Percentiles rank a stretch among this genome's conserved stretches.
Conservation (phyloP, 2,329 filamentous ascomycete genomes). For the Claviceps quebecensis region DNA sequence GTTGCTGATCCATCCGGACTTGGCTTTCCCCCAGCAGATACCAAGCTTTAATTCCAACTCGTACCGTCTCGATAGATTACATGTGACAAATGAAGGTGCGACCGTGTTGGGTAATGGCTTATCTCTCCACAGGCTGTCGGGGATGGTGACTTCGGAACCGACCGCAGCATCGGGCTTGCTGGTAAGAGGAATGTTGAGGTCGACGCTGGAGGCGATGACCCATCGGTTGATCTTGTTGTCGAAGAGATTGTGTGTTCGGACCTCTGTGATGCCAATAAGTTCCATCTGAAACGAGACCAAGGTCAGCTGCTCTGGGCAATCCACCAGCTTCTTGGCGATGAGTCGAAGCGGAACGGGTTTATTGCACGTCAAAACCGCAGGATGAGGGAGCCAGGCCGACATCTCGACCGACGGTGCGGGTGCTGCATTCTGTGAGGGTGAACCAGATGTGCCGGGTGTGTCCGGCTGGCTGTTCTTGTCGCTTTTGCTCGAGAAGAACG, state of each 20-base stretch:
- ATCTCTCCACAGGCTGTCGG: conserved; percentile 58
- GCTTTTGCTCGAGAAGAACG: conserved; percentile 39
- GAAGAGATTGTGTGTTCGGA: conserved; percentile 62
- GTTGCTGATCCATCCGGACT: conserved; percentile 14
- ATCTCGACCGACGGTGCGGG: conserved; percentile 57
- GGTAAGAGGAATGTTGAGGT: conserved; percentile 60
- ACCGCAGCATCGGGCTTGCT: conserved; percentile 36
- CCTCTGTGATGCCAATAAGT: conserved; percentile 63
- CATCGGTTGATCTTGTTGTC: conserved; percentile 60
- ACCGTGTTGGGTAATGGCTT: conserved; percentile 70
- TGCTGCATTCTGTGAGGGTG: conserved; percentile 16
- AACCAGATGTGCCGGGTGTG: conserved; percentile 8
- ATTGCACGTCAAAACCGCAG: conserved; percentile 80
- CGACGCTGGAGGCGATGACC: conserved; percentile 58
- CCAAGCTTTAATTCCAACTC: conserved; percentile 73
- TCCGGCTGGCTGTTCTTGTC: conserved; percentile 10
- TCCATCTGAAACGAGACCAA: conserved; percentile 70
- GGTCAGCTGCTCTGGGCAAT: conserved; percentile 55
- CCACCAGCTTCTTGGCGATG: conserved; percentile 60
- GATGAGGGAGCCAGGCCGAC: conserved; percentile 68
- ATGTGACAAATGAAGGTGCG: conserved; percentile 74
- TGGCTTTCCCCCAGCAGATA: conserved; percentile 55
- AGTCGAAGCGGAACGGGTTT: conserved; percentile 69
- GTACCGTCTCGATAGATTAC: conserved; percentile 73
- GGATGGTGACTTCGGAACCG: conserved; percentile 55